Base-by-base conservation (phyloP, 202 grass and related monocot species). In the Brachypodium distachyon region DNA sequence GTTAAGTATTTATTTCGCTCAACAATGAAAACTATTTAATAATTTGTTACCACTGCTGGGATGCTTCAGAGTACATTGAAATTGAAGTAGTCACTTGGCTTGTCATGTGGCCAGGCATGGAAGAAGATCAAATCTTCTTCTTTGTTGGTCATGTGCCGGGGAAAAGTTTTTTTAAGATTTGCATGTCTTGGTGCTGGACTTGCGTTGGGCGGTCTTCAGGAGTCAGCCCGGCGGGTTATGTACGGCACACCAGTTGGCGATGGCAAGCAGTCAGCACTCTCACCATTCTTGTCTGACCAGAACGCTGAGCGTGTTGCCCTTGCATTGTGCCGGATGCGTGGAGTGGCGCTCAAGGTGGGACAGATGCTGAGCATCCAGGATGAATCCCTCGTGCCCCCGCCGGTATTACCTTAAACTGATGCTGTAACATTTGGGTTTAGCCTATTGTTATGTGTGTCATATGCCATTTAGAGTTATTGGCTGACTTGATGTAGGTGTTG, bases 301-400 rank as follows among this genome's bases (percentile, higher is more conserved):
- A 98, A 98, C 52, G 95, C 95, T 14, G 91, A 98, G 82, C 91
- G 89, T 43, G 77, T 98, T 36, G 95, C 95, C 3, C 72, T 94
- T 39, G 95, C 95, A 0, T 75, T 98, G 50, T 98, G 95, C 58
- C 85, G 95, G 65, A 98, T 98, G 95, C 66, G 91, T n/a, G 95
- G 95, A 40, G 95, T 91, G 1, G 95, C 95, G 8, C 87, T 98
- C 52, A 94, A 98, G 70, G 87, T 94, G 21, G 95, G 91, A 12
- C 89, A 98, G 82, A 88, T 98, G 91, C 81, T 98, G 82, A 94
- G 95, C 82, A 98, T 98, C 58, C 95, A 98, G 78, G 95, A 98
- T 46, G 91, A 98, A 63, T 94, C 95, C 12, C 89, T 98, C 16
- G 91, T 94, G 29, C 95, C 95, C 12, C 80, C 87, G 0, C 95